These are phyloP conservation scores for Yarrowia sp. DNA, from an alignment of 805 yeast species.

Conservation along the genomic window DNA sequence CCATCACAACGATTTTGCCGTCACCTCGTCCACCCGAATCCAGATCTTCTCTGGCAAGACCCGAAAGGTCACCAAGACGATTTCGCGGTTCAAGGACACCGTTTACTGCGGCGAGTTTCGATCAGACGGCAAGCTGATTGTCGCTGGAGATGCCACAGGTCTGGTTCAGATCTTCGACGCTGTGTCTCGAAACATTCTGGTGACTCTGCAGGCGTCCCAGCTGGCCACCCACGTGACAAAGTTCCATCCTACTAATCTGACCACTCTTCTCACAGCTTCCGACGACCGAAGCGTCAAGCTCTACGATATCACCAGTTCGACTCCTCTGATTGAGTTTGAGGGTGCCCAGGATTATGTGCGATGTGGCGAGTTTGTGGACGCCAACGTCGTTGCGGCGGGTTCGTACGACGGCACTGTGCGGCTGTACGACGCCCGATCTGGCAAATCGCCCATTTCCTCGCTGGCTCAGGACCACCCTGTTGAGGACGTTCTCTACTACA, in stretches of 20 bases:
- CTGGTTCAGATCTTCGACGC: conserved; percentile 90
- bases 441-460: conserved; percentile 62
- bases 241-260: conserved; percentile 79
- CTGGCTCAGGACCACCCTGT: conserved; percentile 82
- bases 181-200: conserved; percentile 75
- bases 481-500: conserved; percentile 79
- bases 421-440: conserved; percentile 77
- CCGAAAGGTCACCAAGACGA: conserved; percentile 85
- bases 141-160: conserved; percentile 96
- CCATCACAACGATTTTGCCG: conserved; percentile 78
- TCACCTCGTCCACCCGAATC: conserved; percentile 87
- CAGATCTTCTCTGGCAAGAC: conserved; percentile 95
- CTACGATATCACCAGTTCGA: conserved; percentile 84
- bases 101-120: conserved; percentile 93
- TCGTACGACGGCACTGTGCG: conserved; percentile 90
- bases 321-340: conserved; percentile 73
- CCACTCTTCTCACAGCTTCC: conserved; percentile 82
- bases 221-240: conserved; percentile 94
- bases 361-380: conserved; percentile 78
- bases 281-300: conserved; percentile 88
- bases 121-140: conserved; percentile 86
- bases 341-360: conserved; percentile 90
- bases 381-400: conserved; percentile 86
- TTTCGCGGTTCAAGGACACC: conserved; percentile 85
- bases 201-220: conserved; percentile 79